Conservation (phyloP, 108 stramenopile genomes). For the Fistulifera solaris region DNA sequence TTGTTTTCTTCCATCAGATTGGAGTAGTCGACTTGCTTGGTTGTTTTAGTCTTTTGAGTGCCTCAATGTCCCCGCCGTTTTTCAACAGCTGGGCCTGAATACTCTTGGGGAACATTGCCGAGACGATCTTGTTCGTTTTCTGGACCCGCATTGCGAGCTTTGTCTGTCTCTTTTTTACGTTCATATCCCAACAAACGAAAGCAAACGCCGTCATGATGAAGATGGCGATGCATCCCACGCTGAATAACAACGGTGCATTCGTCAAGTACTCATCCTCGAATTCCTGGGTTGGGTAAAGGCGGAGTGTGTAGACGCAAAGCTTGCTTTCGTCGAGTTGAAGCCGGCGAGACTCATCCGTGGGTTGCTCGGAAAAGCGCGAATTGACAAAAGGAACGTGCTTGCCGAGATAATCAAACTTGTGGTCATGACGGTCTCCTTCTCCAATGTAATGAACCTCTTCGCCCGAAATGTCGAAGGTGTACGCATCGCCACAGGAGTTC, state of each 20-base stretch:
- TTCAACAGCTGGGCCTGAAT: not conserved
- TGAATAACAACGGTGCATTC: not conserved
- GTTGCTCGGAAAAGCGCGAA: not conserved
- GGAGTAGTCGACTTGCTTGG: no score
- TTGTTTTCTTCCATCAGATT: no score
- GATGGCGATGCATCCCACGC: constrained; percentile 2
- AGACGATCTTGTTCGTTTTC: constrained; percentile 10
- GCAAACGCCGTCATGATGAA: constrained; percentile 7
- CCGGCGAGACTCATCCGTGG: not conserved
- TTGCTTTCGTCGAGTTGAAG: no score
- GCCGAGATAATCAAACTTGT: not conserved
- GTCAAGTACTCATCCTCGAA: not conserved
- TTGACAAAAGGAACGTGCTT: not conserved
- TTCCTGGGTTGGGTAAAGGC: not conserved
- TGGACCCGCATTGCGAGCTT: not conserved
- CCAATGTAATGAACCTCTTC: not conserved
- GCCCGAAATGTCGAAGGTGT: not conserved
- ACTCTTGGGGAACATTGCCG: constrained; percentile 8
- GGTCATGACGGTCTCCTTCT: constrained; percentile 7
- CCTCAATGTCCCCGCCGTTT: not conserved
- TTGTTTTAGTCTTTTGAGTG: not conserved
- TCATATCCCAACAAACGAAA: constrained; percentile 10
- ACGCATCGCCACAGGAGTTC: constrained; percentile 2
- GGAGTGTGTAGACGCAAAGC: not conserved
- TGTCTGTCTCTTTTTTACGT: constrained; percentile 7